These are phyloP conservation scores for Aspergillus asperescens DNA, from an alignment of 495 filamentous ascomycete genomes.

Conservation along the genomic window DNA sequence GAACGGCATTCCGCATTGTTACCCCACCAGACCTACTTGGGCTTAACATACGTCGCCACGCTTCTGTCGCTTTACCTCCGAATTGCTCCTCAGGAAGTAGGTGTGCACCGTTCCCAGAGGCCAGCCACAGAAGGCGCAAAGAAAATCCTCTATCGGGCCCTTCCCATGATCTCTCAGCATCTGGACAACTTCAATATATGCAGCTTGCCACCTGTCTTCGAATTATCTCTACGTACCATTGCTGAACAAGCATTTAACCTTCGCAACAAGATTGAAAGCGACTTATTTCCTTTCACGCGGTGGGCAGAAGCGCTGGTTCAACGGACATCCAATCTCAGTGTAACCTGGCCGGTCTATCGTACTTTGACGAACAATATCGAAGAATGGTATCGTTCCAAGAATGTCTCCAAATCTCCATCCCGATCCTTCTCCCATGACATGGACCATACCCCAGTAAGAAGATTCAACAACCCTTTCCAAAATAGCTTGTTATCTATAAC, in stretches of 20 bases:
- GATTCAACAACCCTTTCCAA: constrained; percentile 4
- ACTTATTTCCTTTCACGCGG: constrained; percentile 34
- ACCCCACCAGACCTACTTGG: constrained; percentile 47
- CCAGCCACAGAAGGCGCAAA: constrained; percentile 41
- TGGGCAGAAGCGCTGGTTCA: constrained; percentile 39
- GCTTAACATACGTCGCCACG: constrained; percentile 42
- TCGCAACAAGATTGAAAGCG: constrained; percentile 30
- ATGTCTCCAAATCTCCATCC: constrained; percentile 10
- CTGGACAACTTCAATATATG: constrained; percentile 44
- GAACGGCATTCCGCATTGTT: constrained; percentile 41
- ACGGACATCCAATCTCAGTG: constrained; percentile 23
- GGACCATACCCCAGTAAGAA: constrained; percentile 1
- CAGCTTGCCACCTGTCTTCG: constrained; percentile 45
- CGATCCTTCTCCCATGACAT: constrained; percentile 9
- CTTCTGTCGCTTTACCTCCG: constrained; percentile 42
- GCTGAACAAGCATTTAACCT: constrained; percentile 34
- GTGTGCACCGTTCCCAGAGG: constrained; percentile 32
- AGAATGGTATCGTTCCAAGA: constrained; percentile 28
- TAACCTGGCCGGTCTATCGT: constrained; percentile 38
- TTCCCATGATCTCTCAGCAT: constrained; percentile 43
- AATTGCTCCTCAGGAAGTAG: constrained; percentile 32
- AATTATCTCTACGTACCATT: constrained; percentile 38
- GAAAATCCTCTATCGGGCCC: constrained; percentile 39
- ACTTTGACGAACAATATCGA: constrained; percentile 32
- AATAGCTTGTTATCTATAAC: constrained; percentile 9